Evolutionary conservation across 1,284 basidiomycete species (phyloP), one percentile per base, ranked within the genome.

Genomic region (Stereum hirsutum): DNA sequence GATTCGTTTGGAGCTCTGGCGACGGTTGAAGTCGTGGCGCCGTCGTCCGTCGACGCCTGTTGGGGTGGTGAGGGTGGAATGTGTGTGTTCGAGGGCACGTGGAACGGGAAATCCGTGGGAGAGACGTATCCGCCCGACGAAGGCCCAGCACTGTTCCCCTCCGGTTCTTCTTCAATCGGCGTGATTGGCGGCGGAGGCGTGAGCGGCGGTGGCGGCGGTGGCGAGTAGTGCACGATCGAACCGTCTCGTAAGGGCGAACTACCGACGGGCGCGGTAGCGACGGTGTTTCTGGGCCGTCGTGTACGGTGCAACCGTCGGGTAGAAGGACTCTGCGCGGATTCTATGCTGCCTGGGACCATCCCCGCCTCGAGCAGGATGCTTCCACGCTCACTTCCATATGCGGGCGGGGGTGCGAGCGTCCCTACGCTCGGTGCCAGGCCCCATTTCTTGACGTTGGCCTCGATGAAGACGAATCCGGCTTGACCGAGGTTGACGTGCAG

Each of bases 361-460:
- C 90, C 92, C 1, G 91, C 88, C 60, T 94, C 92, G 6, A 97
- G 72, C 6, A 97, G 68, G 47, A 97, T 95, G 57, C 89, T 94
- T 10, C 94, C 93, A 14, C 90, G 75, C 59, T 97, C 92, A 52
- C 87, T 91, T 17, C 93, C 93, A 59, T 97, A 97, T 0, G 94
- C 91, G 2, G 93, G 93, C 17, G 93, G 93, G 21, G 93, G 93
- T 1, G 94, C 93, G 7, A 97, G 74, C 1, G 94, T 97, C 32
- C 93, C 93, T 14, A 91, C 83, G 63, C 91, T 95, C 5, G 93
- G 93, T 20, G 94, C 93, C 28, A 97, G 66, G 19, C 93, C 93
- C 94, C 93, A 97, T 61, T 96, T 96, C 74, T 97, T 97, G 47
- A 97, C 94, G 59, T 97, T 96, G 26, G 93, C 93, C 64, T 97